Percentiles rank a stretch among this genome's conserved stretches.
These are phyloP conservation scores for Phalaenopsis hybrid DNA, from an alignment of 116 monocot genomes.

Conservation along the genomic window DNA sequence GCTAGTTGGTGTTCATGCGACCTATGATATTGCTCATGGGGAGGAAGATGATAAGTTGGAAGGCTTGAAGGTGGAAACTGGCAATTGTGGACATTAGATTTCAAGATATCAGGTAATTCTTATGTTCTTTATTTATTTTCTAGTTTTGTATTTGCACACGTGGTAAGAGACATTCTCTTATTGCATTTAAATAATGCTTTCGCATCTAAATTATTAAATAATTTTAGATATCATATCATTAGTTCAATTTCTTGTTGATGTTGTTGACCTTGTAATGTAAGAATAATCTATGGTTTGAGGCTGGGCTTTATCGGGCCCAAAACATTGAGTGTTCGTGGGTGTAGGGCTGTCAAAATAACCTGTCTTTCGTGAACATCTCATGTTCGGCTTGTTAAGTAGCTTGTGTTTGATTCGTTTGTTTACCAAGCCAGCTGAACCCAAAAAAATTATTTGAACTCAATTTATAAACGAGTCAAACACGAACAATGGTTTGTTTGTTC, in stretches of 20 bases:
- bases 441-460: too few relatives aligned
- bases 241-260: background rate
- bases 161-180: background rate
- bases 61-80: background rate
- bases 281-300: background rate
- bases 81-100: background rate
- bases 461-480: too few relatives aligned
- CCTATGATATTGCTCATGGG: slow-evolving; percentile 50
- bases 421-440: too few relatives aligned
- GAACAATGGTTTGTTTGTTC: too few relatives aligned
- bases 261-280: background rate
- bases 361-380: too few relatives aligned
- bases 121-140: background rate
- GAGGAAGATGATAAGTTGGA: slow-evolving; percentile 15
- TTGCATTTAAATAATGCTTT: background rate
- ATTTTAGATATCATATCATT: background rate
- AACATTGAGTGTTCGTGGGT: too few relatives aligned
- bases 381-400: too few relatives aligned
- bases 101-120: background rate
- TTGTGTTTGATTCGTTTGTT: too few relatives aligned
- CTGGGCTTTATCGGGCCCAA: too few relatives aligned
- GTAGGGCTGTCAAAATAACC: too few relatives aligned
- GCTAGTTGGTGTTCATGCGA: slow-evolving; percentile 64
- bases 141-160: background rate
- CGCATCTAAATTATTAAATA: background rate